Evolutionary conservation across 2,329 filamentous ascomycete genomes (phyloP).

Genomic region (Plenodomus tracheiphilus): DNA sequence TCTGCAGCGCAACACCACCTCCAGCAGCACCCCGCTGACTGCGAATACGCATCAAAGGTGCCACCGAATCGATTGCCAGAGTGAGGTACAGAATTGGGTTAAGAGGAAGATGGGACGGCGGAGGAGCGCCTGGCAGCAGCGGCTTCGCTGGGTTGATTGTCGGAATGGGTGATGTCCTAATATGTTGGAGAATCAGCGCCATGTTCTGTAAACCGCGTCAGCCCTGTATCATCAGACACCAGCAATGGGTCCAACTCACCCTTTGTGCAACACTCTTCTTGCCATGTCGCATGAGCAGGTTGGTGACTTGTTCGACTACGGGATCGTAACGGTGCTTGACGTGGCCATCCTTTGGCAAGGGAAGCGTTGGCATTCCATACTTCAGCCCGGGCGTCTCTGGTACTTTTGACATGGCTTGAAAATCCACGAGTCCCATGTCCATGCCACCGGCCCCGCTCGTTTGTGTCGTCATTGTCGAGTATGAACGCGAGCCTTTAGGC

Average conservation of each 20-base stretch:
- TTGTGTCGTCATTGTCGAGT: constrained; percentile 55
- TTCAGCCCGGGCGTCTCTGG: constrained; percentile 64
- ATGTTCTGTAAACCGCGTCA: constrained; percentile 66
- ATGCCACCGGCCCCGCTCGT: constrained; percentile 14
- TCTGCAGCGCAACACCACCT: constrained; percentile 80
- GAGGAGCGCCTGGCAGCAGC: constrained; percentile 75
- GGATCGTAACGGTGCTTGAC: constrained; percentile 84
- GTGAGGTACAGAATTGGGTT: constrained; percentile 90
- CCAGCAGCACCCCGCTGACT: constrained; percentile 77
- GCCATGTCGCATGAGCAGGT: constrained; percentile 87
- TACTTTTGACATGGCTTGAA: constrained; percentile 20
- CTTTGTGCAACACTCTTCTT: constrained; percentile 89
- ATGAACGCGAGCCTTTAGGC: constrained; percentile 55
- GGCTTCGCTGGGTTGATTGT: constrained; percentile 71
- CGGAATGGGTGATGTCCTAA: constrained; percentile 83
- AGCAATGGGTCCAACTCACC: constrained; percentile 55
- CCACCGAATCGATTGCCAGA: constrained; percentile 88
- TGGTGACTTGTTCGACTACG: constrained; percentile 83
- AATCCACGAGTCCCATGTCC: constrained; percentile 38
- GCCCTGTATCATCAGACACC: not conserved
- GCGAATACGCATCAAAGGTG: constrained; percentile 81
- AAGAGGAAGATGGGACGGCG: constrained; percentile 77
- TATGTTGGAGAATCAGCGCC: constrained; percentile 75
- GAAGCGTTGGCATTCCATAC: constrained; percentile 71
- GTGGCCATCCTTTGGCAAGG: constrained; percentile 65